Percentiles rank a stretch among this genome's conserved stretches.
Evolutionary conservation across 352 stramenopile species (phyloP).

Genomic region (Globisporangium nagaii): DNA sequence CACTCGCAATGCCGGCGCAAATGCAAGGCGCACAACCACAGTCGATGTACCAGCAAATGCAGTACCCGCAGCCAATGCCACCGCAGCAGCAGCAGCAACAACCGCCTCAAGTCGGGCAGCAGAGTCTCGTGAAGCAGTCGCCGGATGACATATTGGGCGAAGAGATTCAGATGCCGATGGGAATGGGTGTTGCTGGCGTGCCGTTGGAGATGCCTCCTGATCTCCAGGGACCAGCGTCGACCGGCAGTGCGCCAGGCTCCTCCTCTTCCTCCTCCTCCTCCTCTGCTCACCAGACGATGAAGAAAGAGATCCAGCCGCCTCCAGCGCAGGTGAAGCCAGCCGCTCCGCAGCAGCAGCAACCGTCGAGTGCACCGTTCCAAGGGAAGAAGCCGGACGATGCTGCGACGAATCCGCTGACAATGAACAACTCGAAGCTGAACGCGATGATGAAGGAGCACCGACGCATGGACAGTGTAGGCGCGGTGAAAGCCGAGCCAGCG

Average conservation of each 20-base stretch:
- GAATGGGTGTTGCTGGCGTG: constrained; percentile 21
- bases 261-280: neutral
- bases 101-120: neutral
- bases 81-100: neutral
- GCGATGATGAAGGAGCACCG: constrained; percentile 82
- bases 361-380: neutral
- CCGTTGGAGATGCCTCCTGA: constrained; percentile 59
- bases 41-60: constrained; percentile 12
- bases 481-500: constrained; percentile 13
- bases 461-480: constrained; percentile 53
- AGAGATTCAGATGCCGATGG: constrained; percentile 26
- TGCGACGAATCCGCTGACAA: constrained; percentile 60
- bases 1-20: constrained; percentile 39
- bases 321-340: neutral
- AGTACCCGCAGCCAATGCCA: neutral
- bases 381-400: constrained; percentile 7
- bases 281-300: constrained; percentile 7
- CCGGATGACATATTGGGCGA: constrained; percentile 49
- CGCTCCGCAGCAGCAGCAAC: neutral
- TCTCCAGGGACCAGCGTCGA: constrained; percentile 33
- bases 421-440: constrained; percentile 85
- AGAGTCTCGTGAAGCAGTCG: constrained; percentile 23
- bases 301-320: constrained; percentile 22
- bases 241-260: constrained; percentile 5
- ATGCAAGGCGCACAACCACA: constrained; percentile 9